Conservation (phyloP, 768 basidiomycete genomes). For the Kondoa subrosea region DNA sequence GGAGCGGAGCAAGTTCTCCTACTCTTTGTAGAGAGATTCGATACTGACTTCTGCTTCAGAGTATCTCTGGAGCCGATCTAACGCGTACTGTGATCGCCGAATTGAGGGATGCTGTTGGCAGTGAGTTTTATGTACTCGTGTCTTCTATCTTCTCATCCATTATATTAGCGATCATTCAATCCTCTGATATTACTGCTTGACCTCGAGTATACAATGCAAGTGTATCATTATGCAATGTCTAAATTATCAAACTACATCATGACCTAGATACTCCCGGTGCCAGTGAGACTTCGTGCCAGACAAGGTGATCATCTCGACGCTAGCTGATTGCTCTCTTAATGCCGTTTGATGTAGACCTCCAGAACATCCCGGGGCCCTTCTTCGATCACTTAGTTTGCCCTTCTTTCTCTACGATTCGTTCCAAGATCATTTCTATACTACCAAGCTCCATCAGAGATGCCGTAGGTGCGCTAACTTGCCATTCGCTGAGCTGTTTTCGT, state of each 20-base stretch:
- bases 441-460: not conserved
- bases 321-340: too few relatives aligned
- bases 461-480: not conserved
- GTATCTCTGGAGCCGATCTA: not conserved
- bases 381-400: too few relatives aligned
- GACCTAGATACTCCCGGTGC: too few relatives aligned
- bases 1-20: not conserved
- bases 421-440: constrained; percentile 2
- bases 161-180: not conserved
- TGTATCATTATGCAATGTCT: too few relatives aligned
- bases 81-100: not conserved
- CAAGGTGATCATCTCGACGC: too few relatives aligned
- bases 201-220: not conserved
- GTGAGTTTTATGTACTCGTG: not conserved
- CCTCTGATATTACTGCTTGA: not conserved
- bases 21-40: not conserved
- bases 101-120: not conserved
- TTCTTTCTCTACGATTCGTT: not conserved
- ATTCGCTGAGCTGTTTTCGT: not conserved
- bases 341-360: too few relatives aligned
- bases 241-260: too few relatives aligned
- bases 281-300: too few relatives aligned
- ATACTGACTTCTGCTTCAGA: not conserved
- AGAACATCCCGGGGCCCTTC: too few relatives aligned
- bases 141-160: not conserved